These are phyloP conservation scores for Suaeda aralocaspica DNA, from an alignment of 148 eudicot species.

Conservation along the genomic window DNA sequence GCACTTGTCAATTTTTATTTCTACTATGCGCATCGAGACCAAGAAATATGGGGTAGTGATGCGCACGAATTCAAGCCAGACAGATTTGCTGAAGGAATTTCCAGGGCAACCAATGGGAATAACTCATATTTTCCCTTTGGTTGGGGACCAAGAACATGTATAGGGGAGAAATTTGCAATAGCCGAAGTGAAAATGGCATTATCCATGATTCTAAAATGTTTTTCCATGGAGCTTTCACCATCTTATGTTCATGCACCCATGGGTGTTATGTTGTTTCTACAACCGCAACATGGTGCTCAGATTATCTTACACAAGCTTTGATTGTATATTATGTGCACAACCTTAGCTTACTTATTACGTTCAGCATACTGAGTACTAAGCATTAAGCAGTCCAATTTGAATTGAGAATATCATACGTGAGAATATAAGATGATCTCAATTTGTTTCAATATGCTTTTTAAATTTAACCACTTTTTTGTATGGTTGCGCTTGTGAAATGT, in stretches of 20 bases:
- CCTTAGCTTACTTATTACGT: too few species aligned
- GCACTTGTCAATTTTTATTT: constrained; percentile 6
- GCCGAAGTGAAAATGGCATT: constrained; percentile 24
- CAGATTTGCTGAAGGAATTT: constrained; percentile 27
- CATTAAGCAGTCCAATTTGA: too few species aligned
- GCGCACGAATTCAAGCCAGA: constrained; percentile 29
- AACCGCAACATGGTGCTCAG: constrained; percentile 31
- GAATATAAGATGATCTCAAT: too few species aligned
- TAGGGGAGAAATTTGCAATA: constrained; percentile 27
- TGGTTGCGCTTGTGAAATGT: too few species aligned
- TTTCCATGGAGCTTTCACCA: constrained; percentile 29
- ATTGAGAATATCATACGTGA: too few species aligned
- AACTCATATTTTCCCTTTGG: constrained; percentile 23
- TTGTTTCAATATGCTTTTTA: too few species aligned
- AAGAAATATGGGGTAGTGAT: constrained; percentile 26
- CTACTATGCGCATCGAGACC: constrained; percentile 17
- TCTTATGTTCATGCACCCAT: constrained; percentile 31
- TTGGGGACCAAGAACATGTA: constrained; percentile 27
- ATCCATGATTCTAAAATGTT: constrained; percentile 26
- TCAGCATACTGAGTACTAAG: too few species aligned
- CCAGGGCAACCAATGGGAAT: constrained; percentile 21
- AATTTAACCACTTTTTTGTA: too few species aligned
- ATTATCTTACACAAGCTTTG: constrained; percentile 20
- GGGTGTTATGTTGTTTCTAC: constrained; percentile 20
- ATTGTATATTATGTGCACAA: too few species aligned